These are phyloP conservation scores for sweet orange (Citrus sinensis) DNA, from an alignment of 345 rosid genomes.

Conservation along the genomic window DNA sequence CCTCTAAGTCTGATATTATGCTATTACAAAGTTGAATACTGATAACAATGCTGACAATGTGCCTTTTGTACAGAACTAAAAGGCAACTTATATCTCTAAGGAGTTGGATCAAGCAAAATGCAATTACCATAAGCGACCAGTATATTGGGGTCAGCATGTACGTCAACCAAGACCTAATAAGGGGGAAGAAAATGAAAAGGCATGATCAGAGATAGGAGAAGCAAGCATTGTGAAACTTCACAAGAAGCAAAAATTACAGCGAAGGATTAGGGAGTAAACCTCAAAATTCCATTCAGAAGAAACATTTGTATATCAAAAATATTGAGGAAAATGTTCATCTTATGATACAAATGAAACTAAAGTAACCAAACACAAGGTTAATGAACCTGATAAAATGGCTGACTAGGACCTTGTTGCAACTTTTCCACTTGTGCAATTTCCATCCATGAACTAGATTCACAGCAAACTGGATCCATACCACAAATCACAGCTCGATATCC, in stretches of 20 bases:
- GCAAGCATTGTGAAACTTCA: neutral
- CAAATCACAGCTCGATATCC: conserved; percentile 88
- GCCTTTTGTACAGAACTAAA: neutral
- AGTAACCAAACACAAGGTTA: neutral
- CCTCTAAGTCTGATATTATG: neutral
- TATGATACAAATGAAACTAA: neutral
- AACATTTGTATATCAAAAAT: neutral
- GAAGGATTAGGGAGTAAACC: neutral
- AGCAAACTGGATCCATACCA: conserved; percentile 95
- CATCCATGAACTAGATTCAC: conserved; percentile 89
- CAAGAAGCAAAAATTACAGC: neutral
- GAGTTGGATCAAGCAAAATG: neutral
- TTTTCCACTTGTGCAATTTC: conserved; percentile 77
- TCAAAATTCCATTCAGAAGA: neutral
- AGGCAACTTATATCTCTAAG: neutral
- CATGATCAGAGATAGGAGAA: neutral
- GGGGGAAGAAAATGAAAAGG: neutral
- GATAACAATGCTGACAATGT: neutral
- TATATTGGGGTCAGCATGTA: conserved; percentile 62
- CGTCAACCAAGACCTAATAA: conserved; percentile 79
- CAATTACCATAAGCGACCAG: conserved; percentile 81
- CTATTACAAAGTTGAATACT: neutral
- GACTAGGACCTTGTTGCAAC: conserved; percentile 64
- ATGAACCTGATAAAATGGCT: conserved; percentile 94
- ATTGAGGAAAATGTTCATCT: neutral